These are phyloP conservation scores for Aspergillus terreus DNA, from an alignment of 2,329 filamentous ascomycete species.

Conservation along the genomic window DNA sequence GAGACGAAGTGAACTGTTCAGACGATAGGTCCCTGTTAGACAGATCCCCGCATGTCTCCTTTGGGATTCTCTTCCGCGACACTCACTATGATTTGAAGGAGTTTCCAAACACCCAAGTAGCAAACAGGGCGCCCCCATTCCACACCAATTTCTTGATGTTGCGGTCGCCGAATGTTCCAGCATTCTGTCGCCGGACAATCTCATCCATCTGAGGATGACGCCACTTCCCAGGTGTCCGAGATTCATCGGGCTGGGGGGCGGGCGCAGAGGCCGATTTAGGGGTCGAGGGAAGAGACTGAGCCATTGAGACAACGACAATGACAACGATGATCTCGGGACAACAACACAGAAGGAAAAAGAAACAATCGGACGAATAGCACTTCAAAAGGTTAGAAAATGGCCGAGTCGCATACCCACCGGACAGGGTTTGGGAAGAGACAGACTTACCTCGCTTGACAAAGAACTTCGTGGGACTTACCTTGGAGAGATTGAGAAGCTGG, in stretches of 20 bases:
- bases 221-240: constrained; percentile 69
- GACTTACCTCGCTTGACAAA: constrained; percentile 2
- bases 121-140: constrained; percentile 58
- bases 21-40: constrained; percentile 12
- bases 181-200: constrained; percentile 76
- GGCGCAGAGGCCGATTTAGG: constrained; percentile 30
- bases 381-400: neutral
- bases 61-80: neutral
- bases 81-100: constrained; percentile 37
- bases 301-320: constrained; percentile 26
- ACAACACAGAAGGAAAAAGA: constrained; percentile 1
- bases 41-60: neutral
- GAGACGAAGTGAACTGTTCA: constrained; percentile 33
- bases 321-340: neutral
- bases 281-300: constrained; percentile 39
- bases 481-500: constrained; percentile 1
- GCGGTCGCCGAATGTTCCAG: constrained; percentile 71
- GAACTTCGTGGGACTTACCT: constrained; percentile 17
- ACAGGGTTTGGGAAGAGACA: neutral
- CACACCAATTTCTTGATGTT: constrained; percentile 68
- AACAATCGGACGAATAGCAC: neutral
- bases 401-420: neutral
- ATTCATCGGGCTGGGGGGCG: constrained; percentile 26
- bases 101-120: constrained; percentile 45
- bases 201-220: constrained; percentile 84